phyloP scores from a whole-genome alignment of 23 red algal genomes.

The Chondrus crispus region DNA sequence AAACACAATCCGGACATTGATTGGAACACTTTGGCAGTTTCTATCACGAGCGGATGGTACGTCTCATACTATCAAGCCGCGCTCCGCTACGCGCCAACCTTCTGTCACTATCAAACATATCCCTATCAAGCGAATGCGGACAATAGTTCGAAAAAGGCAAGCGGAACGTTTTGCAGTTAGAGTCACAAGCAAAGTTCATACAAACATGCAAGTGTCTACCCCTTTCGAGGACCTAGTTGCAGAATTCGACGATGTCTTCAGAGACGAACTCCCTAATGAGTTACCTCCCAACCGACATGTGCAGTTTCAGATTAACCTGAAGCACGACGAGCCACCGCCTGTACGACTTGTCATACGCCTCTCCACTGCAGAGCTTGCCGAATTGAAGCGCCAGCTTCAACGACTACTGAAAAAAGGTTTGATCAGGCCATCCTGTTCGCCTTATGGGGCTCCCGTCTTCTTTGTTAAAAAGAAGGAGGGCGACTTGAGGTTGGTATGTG shows the following conservation, averaged over 20 bases:
- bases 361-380: neutral
- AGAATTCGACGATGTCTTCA: slow-evolving; percentile 9
- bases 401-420: neutral
- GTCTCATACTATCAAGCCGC: no score
- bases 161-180: neutral
- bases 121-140: no score
- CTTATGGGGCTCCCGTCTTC: slow-evolving; percentile 30
- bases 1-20: neutral
- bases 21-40: neutral
- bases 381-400: slow-evolving; percentile 21
- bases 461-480: slow-evolving; percentile 40
- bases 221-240: neutral
- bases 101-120: no score
- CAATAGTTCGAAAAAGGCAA: no score
- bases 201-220: no score
- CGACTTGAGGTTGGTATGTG: slow-evolving; percentile 11
- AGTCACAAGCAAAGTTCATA: no score
- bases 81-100: no score
- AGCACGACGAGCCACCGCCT: neutral
- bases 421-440: neutral
- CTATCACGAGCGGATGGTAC: no score
- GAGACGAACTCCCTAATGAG: neutral
- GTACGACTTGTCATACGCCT: slow-evolving; percentile 22
- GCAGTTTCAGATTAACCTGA: slow-evolving; percentile 5
- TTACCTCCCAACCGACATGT: neutral